Evolutionary conservation across 2,329 filamentous ascomycete species (phyloP).

Genomic region (Aschersonia sp.): DNA sequence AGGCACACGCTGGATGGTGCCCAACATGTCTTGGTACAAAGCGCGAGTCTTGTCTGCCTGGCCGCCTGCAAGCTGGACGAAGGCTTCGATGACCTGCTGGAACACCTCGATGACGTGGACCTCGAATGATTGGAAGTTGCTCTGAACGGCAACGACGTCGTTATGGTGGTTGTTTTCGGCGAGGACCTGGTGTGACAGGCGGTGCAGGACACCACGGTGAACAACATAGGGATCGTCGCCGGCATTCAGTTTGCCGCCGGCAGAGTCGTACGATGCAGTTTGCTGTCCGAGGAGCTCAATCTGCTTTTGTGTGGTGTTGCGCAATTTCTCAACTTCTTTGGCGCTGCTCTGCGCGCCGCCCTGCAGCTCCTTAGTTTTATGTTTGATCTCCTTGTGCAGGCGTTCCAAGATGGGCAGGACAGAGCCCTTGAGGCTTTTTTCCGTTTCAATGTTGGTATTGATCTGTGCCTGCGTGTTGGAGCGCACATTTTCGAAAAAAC

Average conservation of each 20-base stretch:
- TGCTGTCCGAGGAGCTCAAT: constrained; percentile 88
- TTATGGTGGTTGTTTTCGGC: constrained; percentile 95
- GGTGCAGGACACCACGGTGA: constrained; percentile 65
- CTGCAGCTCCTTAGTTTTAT: constrained; percentile 81
- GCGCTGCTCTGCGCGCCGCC: constrained; percentile 69
- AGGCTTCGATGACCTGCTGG: constrained; percentile 69
- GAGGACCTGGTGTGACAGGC: constrained; percentile 77
- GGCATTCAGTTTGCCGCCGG: constrained; percentile 55
- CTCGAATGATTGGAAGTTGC: constrained; percentile 80
- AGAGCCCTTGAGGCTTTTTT: constrained; percentile 74
- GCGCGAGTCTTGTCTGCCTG: constrained; percentile 71
- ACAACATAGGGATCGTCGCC: constrained; percentile 80
- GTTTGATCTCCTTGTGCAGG: constrained; percentile 91
- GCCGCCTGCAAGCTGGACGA: constrained; percentile 65
- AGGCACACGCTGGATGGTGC: constrained; percentile 61
- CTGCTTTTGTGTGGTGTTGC: constrained; percentile 79
- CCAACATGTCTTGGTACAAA: constrained; percentile 74
- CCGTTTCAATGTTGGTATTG: constrained; percentile 81
- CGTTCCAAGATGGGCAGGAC: constrained; percentile 82
- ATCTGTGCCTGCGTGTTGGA: constrained; percentile 83
- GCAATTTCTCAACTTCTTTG: constrained; percentile 85
- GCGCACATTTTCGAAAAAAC: constrained; percentile 88
- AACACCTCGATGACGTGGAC: constrained; percentile 69
- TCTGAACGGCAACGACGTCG: constrained; percentile 83
- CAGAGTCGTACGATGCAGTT: constrained; percentile 64